Evolutionary conservation across 768 basidiomycete species (phyloP).

Genomic region (Rhodotorula kratochvilovae): DNA sequence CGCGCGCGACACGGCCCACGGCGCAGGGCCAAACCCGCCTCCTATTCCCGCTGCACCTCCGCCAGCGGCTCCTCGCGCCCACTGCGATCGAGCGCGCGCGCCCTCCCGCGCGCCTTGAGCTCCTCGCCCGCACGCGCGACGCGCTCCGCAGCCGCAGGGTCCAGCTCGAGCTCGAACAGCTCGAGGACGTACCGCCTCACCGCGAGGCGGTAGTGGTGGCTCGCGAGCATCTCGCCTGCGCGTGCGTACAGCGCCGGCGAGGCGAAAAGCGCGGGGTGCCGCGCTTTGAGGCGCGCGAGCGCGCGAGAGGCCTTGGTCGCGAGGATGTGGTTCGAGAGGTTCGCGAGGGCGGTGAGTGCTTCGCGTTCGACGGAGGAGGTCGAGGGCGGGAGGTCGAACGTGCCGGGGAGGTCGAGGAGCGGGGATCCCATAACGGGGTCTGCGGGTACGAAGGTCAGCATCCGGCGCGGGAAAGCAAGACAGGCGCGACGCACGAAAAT

Average conservation of each 20-base stretch:
- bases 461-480: neutral
- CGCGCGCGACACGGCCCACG: neutral
- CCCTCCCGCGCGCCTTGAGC: neutral
- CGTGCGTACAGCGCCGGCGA: conserved; percentile 77
- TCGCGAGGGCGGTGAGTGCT: conserved; percentile 82
- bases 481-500: conserved; percentile 12
- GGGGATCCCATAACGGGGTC: conserved; percentile 35
- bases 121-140: conserved; percentile 14
- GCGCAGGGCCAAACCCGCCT: neutral
- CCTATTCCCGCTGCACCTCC: too few species aligned
- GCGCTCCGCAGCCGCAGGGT: neutral
- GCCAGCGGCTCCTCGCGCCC: too few species aligned
- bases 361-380: conserved; percentile 69
- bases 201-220: conserved; percentile 81
- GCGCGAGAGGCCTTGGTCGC: conserved; percentile 90
- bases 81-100: too few species aligned
- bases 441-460: too few species aligned
- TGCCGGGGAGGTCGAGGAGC: neutral
- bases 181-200: conserved; percentile 90
- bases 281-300: conserved; percentile 73
- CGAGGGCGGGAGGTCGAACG: conserved; percentile 56
- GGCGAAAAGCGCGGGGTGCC: conserved; percentile 68
- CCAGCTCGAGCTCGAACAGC: conserved; percentile 61
- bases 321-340: conserved; percentile 90
- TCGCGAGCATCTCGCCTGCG: conserved; percentile 78